Evolutionary conservation across 148 eudicot genomes (phyloP), one percentile per base, ranked within the genome.

Genomic region (Heliosperma pusillum): DNA sequence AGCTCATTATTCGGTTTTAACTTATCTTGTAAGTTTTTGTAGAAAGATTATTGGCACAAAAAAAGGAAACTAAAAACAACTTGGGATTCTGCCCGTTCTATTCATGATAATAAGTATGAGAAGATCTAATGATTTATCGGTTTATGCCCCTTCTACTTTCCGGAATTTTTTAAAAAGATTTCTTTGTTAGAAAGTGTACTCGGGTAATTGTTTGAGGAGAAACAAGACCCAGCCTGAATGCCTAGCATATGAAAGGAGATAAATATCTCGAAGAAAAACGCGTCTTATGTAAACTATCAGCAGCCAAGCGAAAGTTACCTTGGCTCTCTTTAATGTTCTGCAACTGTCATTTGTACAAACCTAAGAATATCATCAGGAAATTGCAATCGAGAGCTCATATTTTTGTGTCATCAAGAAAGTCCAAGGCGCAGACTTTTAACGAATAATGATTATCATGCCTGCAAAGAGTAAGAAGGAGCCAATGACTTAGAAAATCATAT

Each of bases 361-460:
- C 60, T 40, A 75, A 50, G 10, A 70, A 30, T n/a, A 25, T 22
- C 11, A 61, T 62, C 62, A 69, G 17, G 36, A 52, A 59, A 2
- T 20, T 7, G 24, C 24, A 36, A 59, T 81, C 78, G 82, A 40
- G 63, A 47, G 72, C 40, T 66, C 69, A 63, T 82, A 84, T 71
- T 33, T 33, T 33, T 75, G 74, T 57, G 79, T 65, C 44, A 73
- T 71, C 58, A 73, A 47, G 21, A 77, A 27, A 10, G 80, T 53
- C 68, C 57, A 70, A 74, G 69, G 72, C 67, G 79, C 73, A 69
- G 73, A 76, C 77, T 93, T 88, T 59, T 88, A 71, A 89, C 96
- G 36, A 93, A 77, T 66, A 89, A 84, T 70, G 96, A 84, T 80
- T 90, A 90, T 91, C 98, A 93, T 77, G 96, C 96, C 98, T 92